Percentiles rank a stretch among this genome's conserved stretches.
phyloP scores from a whole-genome alignment of 345 rosid genomes.

The Turnera subulata region DNA sequence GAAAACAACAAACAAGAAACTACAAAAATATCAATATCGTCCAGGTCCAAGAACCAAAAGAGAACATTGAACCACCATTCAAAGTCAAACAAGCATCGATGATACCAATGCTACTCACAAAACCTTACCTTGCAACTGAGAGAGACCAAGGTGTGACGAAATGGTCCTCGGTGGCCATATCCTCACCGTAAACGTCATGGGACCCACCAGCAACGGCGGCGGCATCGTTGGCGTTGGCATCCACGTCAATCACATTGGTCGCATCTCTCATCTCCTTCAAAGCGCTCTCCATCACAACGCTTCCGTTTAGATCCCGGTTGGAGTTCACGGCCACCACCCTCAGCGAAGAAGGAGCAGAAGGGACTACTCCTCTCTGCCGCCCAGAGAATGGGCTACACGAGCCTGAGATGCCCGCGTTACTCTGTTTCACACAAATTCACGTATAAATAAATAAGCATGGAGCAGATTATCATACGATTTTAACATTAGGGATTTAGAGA shows the following conservation, averaged over 20 bases:
- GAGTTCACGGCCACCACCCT: conserved; percentile 37
- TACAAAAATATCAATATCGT: neutral
- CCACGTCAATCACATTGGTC: conserved; percentile 39
- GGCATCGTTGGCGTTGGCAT: conserved; percentile 38
- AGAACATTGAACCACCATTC: neutral
- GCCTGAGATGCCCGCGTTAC: conserved; percentile 39
- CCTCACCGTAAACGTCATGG: conserved; percentile 33
- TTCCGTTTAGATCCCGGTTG: conserved; percentile 33
- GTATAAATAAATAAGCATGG: neutral
- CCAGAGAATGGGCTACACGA: conserved; percentile 34
- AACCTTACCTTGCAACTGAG: conserved; percentile 42
- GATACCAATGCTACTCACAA: neutral
- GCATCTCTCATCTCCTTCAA: conserved; percentile 33
- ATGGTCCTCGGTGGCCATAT: conserved; percentile 45
- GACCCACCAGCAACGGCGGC: conserved; percentile 40
- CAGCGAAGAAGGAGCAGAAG: conserved; percentile 30
- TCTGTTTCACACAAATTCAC: conserved; percentile 28
- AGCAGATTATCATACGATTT: neutral
- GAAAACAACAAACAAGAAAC: too few relatives aligned
- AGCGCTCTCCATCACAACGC: conserved; percentile 42
- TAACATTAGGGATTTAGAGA: neutral
- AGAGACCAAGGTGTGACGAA: conserved; percentile 46
- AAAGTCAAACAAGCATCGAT: neutral
- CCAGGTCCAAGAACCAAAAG: neutral
- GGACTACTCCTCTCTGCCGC: conserved; percentile 26